Conservation (phyloP, 169 alveolate species). For the Plasmodium sp. region DNA sequence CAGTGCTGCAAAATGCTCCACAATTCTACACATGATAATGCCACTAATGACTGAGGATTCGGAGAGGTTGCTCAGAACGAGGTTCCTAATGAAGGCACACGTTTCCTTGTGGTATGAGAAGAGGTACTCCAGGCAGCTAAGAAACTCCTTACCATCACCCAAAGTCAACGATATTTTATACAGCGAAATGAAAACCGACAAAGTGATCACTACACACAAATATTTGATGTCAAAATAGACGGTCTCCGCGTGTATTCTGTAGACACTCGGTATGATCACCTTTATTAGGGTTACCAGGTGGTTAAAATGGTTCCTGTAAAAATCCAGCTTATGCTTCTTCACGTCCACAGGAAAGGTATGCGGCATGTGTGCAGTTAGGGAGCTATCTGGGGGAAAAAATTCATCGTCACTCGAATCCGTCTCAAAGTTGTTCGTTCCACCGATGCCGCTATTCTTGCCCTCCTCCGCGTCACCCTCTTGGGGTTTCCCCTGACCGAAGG, state of each 20-base stretch:
- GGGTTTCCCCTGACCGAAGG: background rate
- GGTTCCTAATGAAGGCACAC: slow-evolving; percentile 20
- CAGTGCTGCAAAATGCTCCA: background rate
- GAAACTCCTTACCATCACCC: background rate
- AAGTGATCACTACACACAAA: slow-evolving; percentile 35
- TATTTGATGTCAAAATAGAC: slow-evolving; percentile 65
- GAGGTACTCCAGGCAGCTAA: slow-evolving; percentile 22
- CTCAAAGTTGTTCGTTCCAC: background rate
- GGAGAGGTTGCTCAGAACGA: slow-evolving; percentile 35
- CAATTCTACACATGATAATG: slow-evolving; percentile 37
- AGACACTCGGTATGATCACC: slow-evolving; percentile 63
- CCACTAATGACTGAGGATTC: slow-evolving; percentile 70
- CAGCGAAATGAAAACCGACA: slow-evolving; percentile 57
- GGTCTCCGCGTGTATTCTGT: slow-evolving; percentile 24
- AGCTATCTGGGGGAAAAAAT: background rate
- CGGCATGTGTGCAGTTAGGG: background rate
- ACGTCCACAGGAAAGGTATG: slow-evolving; percentile 59
- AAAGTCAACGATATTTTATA: slow-evolving; percentile 29
- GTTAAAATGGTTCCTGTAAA: slow-evolving; percentile 44
- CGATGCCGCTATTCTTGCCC: background rate
- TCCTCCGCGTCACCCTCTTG: background rate
- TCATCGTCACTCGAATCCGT: background rate
- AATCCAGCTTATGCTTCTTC: slow-evolving; percentile 37
- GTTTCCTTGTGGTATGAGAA: slow-evolving; percentile 33
- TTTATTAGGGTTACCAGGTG: slow-evolving; percentile 38